These are phyloP conservation scores for Linanthus parryae DNA, from an alignment of 148 eudicot species.

Conservation along the genomic window DNA sequence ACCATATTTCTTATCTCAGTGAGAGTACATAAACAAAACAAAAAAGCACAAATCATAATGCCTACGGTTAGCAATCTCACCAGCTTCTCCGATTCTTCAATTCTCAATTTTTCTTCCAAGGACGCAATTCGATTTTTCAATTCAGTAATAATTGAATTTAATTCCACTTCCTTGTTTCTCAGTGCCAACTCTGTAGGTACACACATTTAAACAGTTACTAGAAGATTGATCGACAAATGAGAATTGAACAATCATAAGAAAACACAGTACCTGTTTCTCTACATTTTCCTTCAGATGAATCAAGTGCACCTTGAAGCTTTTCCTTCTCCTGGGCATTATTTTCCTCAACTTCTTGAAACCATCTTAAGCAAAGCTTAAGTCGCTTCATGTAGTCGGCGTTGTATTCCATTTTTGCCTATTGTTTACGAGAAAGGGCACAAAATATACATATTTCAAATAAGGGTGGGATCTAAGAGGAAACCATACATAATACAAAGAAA, in stretches of 20 bases:
- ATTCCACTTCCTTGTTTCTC: conserved; percentile 53
- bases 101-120: conserved; percentile 36
- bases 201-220: not conserved
- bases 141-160: conserved; percentile 26
- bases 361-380: conserved; percentile 49
- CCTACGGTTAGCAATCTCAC: conserved; percentile 21
- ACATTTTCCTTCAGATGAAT: conserved; percentile 37
- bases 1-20: not conserved
- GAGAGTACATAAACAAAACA: not conserved
- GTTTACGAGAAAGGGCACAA: not conserved
- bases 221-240: not conserved
- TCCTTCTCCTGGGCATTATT: conserved; percentile 41
- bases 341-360: conserved; percentile 61
- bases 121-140: conserved; percentile 25
- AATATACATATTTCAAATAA: too few relatives aligned
- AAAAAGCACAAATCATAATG: not conserved
- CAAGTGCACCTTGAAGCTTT: conserved; percentile 26
- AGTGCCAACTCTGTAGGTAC: conserved; percentile 29
- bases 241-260: not conserved
- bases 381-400: conserved; percentile 38
- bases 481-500: not conserved
- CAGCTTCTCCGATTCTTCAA: conserved; percentile 50
- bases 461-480: not conserved
- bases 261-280: conserved; percentile 34
- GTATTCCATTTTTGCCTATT: conserved; percentile 58